Base-by-base conservation (phyloP, 208 protist genomes). In the Crithidia fasciculata region DNA sequence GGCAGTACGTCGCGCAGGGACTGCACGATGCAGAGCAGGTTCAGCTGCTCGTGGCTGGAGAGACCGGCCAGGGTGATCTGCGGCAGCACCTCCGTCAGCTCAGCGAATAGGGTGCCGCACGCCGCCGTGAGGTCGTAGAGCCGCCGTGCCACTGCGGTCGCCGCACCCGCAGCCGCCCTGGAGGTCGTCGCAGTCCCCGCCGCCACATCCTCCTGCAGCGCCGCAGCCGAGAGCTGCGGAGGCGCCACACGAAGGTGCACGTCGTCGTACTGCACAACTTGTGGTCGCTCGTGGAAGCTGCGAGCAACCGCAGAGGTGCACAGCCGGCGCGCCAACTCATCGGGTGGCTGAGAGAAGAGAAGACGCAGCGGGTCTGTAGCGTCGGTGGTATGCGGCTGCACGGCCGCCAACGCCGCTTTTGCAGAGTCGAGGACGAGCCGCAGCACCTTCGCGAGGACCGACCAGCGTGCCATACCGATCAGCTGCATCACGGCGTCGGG, bases 11-110 rank as follows among this genome's bases (percentile, higher is more conserved):
- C 82, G 6, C 72, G 81, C 28, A 95, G 79, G 8, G 88, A 82
- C 64, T 93, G 81, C 63, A 97, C 61, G 45, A 95, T 84, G 76
- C 84, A 93, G 39, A 95, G 71, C 64, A 97, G 71, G n/a, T 60
- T 74, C 19, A 95, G 63, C 65, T 93, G 87, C 40, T 82, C 87
- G 8, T 76, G 58, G 56, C 79, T 86, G 55, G 71, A 81, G 13
- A 95, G 80, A 0, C 90, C 85, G 18, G 60, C 53, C 8, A 95
- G 81, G n/a, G 63, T 78, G 3, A 88, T 78, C 63, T 81, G 69
- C 3, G 88, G 84, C 43, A 96, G 80, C 13, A 74, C 44, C 58
- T 82, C 74, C 16, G 82, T 80, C 5, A 96, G 74, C 50, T 85
- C 72, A 13, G 77, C 60, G 36, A 93, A 72, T 47, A 93, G 85